These are phyloP conservation scores for Aspergillus costaricaensis DNA, from an alignment of 2,329 filamentous ascomycete genomes.

Conservation along the genomic window DNA sequence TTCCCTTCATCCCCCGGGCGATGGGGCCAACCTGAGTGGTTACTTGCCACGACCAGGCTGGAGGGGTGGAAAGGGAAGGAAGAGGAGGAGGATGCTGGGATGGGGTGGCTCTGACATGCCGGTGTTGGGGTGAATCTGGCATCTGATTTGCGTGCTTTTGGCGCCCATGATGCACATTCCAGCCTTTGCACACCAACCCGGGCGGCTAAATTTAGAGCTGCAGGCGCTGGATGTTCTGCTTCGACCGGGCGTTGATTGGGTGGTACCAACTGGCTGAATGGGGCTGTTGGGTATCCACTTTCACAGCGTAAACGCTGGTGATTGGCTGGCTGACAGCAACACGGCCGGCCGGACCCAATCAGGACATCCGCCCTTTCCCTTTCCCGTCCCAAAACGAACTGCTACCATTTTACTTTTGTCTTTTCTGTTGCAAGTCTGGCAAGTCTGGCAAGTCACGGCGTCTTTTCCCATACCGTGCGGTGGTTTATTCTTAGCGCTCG, in stretches of 20 bases:
- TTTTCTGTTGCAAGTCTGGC: constrained; percentile 11
- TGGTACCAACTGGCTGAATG: constrained; percentile 16
- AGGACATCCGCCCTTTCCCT: constrained; percentile 14
- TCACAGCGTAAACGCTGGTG: neutral
- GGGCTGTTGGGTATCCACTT: constrained; percentile 10
- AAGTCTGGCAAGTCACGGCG: neutral
- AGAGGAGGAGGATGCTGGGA: neutral
- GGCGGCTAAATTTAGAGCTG: constrained; percentile 45
- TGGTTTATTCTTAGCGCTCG: constrained; percentile 14
- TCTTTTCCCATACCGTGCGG: neutral
- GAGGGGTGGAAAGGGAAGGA: neutral
- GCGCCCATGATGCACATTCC: constrained; percentile 35
- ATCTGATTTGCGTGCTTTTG: constrained; percentile 37
- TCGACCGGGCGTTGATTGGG: constrained; percentile 23
- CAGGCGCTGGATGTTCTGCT: constrained; percentile 21
- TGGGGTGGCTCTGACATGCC: constrained; percentile 9
- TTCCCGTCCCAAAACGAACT: constrained; percentile 21
- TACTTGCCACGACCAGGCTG: neutral
- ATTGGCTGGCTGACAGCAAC: constrained; percentile 23
- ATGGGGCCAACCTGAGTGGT: constrained; percentile 11
- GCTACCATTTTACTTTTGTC: neutral
- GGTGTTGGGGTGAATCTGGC: constrained; percentile 21
- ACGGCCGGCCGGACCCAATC: constrained; percentile 24
- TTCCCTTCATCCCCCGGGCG: constrained; percentile 9
- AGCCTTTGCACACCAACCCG: constrained; percentile 25